phyloP scores from a whole-genome alignment of 768 basidiomycete genomes.

The Tulasnella sp. region DNA sequence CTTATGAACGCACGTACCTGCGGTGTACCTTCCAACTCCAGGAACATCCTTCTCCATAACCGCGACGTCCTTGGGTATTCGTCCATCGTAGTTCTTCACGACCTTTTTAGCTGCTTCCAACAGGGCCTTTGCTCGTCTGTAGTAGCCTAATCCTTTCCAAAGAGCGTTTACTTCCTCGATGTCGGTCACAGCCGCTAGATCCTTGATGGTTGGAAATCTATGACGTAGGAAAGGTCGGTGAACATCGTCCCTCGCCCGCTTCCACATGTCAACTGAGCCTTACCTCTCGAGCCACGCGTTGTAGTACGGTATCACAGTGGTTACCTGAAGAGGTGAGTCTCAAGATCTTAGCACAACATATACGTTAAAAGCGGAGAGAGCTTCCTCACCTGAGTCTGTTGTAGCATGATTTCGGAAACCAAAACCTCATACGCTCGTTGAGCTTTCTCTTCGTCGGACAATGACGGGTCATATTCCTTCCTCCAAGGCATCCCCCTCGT shows the following conservation, averaged over 20 bases:
- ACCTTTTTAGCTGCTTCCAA: conserved; percentile 75
- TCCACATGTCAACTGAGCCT: conserved; percentile 18
- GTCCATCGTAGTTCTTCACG: conserved; percentile 51
- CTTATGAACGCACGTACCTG: conserved; percentile 42
- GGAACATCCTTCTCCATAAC: conserved; percentile 76
- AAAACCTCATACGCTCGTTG: conserved; percentile 88
- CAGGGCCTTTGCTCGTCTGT: conserved; percentile 73
- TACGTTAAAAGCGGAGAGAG: not conserved
- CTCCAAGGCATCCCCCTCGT: conserved; percentile 88
- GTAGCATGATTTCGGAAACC: conserved; percentile 91
- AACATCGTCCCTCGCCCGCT: not conserved
- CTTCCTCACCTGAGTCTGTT: conserved; percentile 64
- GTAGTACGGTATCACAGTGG: conserved; percentile 90
- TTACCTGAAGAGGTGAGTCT: conserved; percentile 31
- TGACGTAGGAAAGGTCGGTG: not conserved
- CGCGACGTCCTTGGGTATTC: conserved; percentile 66
- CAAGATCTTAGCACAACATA: not conserved
- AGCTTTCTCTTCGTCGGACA: conserved; percentile 47
- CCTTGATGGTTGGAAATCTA: conserved; percentile 72
- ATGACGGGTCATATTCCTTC: conserved; percentile 41
- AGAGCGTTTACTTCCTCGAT: conserved; percentile 77
- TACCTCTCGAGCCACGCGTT: conserved; percentile 76
- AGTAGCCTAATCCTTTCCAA: conserved; percentile 92
- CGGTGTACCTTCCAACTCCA: conserved; percentile 82
- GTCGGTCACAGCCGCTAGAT: conserved; percentile 63